Base-by-base conservation (phyloP, 2,329 filamentous ascomycete species). In the Xylariales sp. region DNA sequence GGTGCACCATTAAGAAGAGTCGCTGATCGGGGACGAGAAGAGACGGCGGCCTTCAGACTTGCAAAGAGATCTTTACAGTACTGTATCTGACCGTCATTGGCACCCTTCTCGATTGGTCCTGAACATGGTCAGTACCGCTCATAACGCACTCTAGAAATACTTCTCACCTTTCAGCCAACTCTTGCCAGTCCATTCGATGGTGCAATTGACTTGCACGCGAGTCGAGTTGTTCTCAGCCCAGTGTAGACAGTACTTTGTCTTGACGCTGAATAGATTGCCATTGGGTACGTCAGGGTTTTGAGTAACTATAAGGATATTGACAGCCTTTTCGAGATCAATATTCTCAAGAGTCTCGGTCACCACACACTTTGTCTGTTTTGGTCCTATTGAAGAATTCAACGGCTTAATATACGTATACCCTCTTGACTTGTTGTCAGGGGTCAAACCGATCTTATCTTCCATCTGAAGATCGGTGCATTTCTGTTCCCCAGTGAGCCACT, bases 41-140 rank as follows among this genome's bases (percentile, higher is more conserved):
- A 79, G 14, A 96, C 78, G 10, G 84, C 84, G 31, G 77, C 73
- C 58, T 83, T 88, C 14, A 97, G 70, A 20, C 82, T 76, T 8
- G 82, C 78, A 40, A 90, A 78, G 4, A 98, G 67, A 43, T 91
- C 86, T 51, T 84, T 90, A 48, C 85, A 86, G 59, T 94, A 95
- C 44, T 82, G 75, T 7, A 74, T 74, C 64, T 98, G 93, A 20
- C 93, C 93, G 42, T 96, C 90, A 48, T 86, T 90, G 31, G 90
- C 88, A 45, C 88, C 91, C 62, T 95, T 96, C 61, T 98, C 93
- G 52, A 98, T 98, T 2, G 93, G 87, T 48, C 86, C 89, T 95
- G 50, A 25, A 0, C 36, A 20, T 33, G 24, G 42, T 48, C 22
- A 49, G 38, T 27, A 35, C 33, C 21, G 18, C 5, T 11, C 12